These are phyloP conservation scores for Polymyxa betae DNA, from an alignment of 208 protist species.

Conservation along the genomic window DNA sequence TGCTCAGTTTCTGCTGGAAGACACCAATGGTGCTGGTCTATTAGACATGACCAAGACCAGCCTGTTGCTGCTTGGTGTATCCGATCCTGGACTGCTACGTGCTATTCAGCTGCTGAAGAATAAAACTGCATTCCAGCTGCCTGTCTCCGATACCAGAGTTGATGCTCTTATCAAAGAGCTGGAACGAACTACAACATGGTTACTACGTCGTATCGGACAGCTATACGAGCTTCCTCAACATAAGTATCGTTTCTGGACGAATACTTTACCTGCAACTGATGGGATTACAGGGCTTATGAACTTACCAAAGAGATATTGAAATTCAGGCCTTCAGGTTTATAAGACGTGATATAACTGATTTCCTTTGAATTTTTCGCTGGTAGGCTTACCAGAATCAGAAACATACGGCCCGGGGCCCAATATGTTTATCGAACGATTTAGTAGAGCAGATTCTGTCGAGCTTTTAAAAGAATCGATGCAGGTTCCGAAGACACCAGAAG, in stretches of 20 bases:
- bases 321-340: neutral
- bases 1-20: conserved; percentile 27
- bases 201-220: neutral
- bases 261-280: neutral
- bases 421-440: neutral
- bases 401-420: neutral
- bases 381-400: neutral
- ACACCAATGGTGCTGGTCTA: neutral
- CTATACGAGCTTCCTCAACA: neutral
- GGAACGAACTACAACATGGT: neutral
- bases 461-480: neutral
- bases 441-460: neutral
- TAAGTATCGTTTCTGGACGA: neutral
- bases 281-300: neutral
- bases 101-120: conserved; percentile 17
- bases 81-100: neutral
- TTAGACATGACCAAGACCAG: neutral
- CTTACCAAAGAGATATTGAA: neutral
- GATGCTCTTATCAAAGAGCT: neutral
- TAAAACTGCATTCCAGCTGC: neutral
- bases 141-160: conserved; percentile 10
- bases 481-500: neutral
- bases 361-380: neutral
- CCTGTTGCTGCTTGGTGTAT: neutral
- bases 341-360: neutral